Conservation (phyloP, 139 green algal species). For the Yamagishiella unicocca region DNA sequence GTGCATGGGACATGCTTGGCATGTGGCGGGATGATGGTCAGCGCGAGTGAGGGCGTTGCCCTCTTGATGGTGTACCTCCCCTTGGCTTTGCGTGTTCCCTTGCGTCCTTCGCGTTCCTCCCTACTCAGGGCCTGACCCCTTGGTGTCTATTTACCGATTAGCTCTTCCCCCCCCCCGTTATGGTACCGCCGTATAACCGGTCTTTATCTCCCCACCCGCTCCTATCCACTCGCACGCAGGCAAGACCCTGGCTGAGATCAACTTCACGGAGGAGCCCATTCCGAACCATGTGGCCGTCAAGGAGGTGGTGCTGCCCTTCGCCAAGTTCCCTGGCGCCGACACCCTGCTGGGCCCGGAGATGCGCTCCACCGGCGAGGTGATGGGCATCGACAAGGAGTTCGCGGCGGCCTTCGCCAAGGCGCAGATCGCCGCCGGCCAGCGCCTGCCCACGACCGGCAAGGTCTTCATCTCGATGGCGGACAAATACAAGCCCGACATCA, state of each 20-base stretch:
- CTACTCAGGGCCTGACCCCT: no score
- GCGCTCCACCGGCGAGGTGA: conserved; percentile 91
- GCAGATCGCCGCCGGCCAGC: conserved; percentile 92
- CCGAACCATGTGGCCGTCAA: conserved; percentile 97
- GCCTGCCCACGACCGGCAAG: conserved; percentile 76
- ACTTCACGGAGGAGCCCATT: conserved; percentile 90
- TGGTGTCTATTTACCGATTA: no score
- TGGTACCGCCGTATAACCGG: no score
- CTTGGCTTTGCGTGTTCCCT: no score
- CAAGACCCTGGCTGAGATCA: conserved; percentile 87
- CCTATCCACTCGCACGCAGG: neutral
- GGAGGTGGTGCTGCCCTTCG: conserved; percentile 99
- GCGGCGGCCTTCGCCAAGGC: conserved; percentile 96
- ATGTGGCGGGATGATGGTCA: neutral
- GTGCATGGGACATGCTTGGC: neutral
- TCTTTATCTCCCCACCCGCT: neutral
- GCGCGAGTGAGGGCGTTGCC: neutral
- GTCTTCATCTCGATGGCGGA: conserved; percentile 97
- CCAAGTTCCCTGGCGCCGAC: conserved; percentile 98
- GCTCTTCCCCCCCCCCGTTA: no score
- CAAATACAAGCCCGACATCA: conserved; percentile 86
- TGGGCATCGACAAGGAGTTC: conserved; percentile 76
- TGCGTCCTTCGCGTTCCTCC: no score
- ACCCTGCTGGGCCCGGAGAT: conserved; percentile 99
- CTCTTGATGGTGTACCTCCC: no score